These are phyloP conservation scores for Ramularia collo-cygni DNA, from an alignment of 2,329 filamentous ascomycete genomes.

Conservation along the genomic window DNA sequence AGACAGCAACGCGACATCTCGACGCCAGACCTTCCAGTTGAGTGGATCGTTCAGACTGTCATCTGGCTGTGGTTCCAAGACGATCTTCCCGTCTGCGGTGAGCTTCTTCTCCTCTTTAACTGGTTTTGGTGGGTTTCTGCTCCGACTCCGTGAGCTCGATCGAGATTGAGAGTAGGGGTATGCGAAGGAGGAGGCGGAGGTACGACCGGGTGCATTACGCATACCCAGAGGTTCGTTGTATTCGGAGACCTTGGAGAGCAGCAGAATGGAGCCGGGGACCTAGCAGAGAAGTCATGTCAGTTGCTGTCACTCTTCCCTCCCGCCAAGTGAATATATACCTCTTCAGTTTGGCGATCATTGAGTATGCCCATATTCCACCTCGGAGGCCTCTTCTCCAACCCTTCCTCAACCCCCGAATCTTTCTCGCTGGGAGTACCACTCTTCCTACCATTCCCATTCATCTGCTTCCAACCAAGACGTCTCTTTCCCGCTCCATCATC, in stretches of 20 bases:
- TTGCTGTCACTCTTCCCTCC: no score
- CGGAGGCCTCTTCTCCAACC: slow-evolving; percentile 12
- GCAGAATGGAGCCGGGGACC: slow-evolving; percentile 65
- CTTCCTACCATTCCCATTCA: not conserved
- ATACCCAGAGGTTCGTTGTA: slow-evolving; percentile 58
- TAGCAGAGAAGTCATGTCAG: no score
- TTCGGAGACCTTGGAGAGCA: slow-evolving; percentile 49
- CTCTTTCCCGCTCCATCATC: no score
- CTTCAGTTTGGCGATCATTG: slow-evolving; percentile 71
- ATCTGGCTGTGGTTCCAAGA: slow-evolving; percentile 86
- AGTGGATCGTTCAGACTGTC: slow-evolving; percentile 85
- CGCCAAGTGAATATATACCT: no score
- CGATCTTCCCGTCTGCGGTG: slow-evolving; percentile 73
- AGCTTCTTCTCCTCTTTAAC: slow-evolving; percentile 58
- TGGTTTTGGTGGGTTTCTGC: slow-evolving; percentile 8
- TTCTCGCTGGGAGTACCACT: not conserved
- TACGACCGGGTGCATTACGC: slow-evolving; percentile 55
- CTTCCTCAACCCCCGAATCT: slow-evolving; percentile 5
- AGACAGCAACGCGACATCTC: slow-evolving; percentile 72
- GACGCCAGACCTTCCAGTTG: slow-evolving; percentile 79
- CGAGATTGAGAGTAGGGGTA: slow-evolving; percentile 4
- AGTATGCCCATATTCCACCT: slow-evolving; percentile 69
- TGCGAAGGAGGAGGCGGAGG: slow-evolving; percentile 49
- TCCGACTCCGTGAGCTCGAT: slow-evolving; percentile 12
- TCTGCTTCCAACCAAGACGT: no score